These are phyloP conservation scores for Colletotrichum sp. DNA, from an alignment of 2,329 filamentous ascomycete genomes.

Conservation along the genomic window DNA sequence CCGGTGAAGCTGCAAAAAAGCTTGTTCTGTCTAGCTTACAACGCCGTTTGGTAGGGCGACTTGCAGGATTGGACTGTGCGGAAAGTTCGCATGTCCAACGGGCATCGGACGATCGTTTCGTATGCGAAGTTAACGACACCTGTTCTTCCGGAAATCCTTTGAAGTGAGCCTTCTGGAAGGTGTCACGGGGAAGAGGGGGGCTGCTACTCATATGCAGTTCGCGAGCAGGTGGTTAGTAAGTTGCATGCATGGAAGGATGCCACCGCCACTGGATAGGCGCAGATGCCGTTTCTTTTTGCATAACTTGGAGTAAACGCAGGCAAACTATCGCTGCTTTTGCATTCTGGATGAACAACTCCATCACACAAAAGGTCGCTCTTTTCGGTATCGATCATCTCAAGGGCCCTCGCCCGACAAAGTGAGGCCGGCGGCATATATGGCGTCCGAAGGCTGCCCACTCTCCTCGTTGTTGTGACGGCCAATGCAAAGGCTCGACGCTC, in stretches of 20 bases:
- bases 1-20: background rate
- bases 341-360: background rate
- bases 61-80: background rate
- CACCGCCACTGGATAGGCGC: background rate
- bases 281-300: background rate
- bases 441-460: background rate
- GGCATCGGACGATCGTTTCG: slow-evolving; percentile 21
- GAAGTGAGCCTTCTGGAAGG: background rate
- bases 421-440: background rate
- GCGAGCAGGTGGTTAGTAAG: background rate
- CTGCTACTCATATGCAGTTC: background rate
- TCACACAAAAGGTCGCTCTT: background rate
- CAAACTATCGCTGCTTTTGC: background rate
- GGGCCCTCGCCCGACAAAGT: background rate
- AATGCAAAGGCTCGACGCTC: background rate
- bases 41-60: background rate
- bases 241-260: background rate
- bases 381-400: background rate
- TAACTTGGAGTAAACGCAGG: background rate
- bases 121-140: slow-evolving; percentile 11
- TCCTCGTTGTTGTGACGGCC: background rate
- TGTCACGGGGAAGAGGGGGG: background rate
- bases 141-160: slow-evolving; percentile 6
- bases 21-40: background rate
- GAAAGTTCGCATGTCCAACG: background rate